A percentile compares a stretch with the other conserved stretches of the same genome.
Conservation (phyloP, 768 basidiomycete genomes). For the Tulasnella sp. region DNA sequence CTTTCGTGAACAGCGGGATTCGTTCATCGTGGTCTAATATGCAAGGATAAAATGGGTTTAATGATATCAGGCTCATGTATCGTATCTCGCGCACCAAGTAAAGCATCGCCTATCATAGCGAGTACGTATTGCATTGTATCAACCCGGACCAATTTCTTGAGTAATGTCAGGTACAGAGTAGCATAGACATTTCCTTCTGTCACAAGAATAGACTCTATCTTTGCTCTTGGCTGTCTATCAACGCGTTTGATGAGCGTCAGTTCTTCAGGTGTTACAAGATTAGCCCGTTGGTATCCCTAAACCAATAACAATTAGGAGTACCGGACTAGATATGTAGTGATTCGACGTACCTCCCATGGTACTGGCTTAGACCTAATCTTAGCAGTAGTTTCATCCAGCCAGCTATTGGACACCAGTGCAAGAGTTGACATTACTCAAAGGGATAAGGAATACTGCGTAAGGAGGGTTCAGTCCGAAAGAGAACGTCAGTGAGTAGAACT, state of each 20-base stretch:
- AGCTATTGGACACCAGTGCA: conserved; percentile 63
- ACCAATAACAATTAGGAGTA: background rate
- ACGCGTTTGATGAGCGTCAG: conserved; percentile 79
- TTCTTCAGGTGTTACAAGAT: conserved; percentile 77
- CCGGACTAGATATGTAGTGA: background rate
- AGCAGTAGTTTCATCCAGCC: conserved; percentile 73
- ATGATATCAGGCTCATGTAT: background rate
- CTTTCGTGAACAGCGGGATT: conserved; percentile 55
- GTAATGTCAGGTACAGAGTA: conserved; percentile 73
- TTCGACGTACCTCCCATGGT: conserved; percentile 76
- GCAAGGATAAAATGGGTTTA: background rate
- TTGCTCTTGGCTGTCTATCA: conserved; percentile 62
- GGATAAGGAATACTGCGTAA: too few relatives aligned
- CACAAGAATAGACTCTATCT: conserved; percentile 61
- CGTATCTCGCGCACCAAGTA: conserved; percentile 45
- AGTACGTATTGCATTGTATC: conserved; percentile 83
- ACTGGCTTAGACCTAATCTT: conserved; percentile 86
- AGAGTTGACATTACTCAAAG: conserved; percentile 35
- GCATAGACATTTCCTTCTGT: conserved; percentile 78
- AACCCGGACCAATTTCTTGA: conserved; percentile 72
- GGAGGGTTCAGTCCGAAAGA: too few relatives aligned
- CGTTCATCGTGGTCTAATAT: conserved; percentile 72
- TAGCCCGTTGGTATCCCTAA: conserved; percentile 91
- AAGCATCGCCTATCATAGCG: conserved; percentile 77
- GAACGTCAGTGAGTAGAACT: too few relatives aligned